Conservation (phyloP, 2,329 filamentous ascomycete genomes). For the Fusarium verrucosum region DNA sequence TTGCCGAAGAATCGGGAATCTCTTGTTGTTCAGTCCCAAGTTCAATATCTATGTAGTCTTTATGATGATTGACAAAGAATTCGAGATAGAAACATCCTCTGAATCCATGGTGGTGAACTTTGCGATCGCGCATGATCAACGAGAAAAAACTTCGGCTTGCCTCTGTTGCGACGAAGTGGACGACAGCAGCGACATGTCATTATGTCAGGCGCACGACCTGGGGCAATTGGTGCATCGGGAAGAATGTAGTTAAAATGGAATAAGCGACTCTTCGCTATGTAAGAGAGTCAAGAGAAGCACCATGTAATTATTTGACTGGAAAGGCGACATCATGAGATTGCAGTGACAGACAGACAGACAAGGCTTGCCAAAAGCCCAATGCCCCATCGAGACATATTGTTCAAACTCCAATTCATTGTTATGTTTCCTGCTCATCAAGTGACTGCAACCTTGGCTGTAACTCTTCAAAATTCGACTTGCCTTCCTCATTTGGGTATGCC, state of each 20-base stretch:
- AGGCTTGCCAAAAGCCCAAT: background rate
- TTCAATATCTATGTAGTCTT: too few species aligned
- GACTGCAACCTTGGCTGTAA: conserved; percentile 48
- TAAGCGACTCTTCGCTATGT: too few species aligned
- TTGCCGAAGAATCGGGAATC: too few species aligned
- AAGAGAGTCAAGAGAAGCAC: too few species aligned
- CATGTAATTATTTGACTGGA: background rate
- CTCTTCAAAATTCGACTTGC: conserved; percentile 52
- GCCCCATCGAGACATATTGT: background rate
- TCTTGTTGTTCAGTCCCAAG: too few species aligned
- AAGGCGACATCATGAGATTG: background rate
- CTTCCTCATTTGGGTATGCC: conserved; percentile 56
- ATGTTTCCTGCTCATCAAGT: conserved; percentile 43
- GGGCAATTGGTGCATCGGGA: too few species aligned
- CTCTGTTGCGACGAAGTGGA: too few species aligned
- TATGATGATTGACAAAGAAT: too few species aligned
- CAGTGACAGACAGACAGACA: background rate
- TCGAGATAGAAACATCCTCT: background rate
- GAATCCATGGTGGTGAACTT: background rate
- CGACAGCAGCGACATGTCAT: too few species aligned
- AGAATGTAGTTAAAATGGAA: too few species aligned
- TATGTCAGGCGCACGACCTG: too few species aligned
- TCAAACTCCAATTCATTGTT: conserved; percentile 10
- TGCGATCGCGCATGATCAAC: background rate
- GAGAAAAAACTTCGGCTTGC: background rate